Evolutionary conservation across 169 alveolate species (phyloP).

Genomic region (Cryptosporidium sp.): DNA sequence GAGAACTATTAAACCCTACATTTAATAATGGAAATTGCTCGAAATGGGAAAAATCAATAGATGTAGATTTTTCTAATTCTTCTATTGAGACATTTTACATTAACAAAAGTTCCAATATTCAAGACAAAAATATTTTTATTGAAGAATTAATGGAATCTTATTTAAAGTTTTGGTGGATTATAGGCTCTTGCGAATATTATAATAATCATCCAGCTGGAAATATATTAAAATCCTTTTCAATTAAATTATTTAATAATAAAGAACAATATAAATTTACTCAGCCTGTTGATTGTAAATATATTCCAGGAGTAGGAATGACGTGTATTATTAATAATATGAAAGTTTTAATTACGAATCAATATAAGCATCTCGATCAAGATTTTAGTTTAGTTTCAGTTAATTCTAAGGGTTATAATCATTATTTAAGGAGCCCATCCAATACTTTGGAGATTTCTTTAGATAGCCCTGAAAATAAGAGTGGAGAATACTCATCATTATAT

Average conservation of each 20-base stretch:
- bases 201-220: constrained; percentile 70
- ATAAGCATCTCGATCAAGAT: constrained; percentile 9
- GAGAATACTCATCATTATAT: neutral
- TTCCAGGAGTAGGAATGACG: constrained; percentile 61
- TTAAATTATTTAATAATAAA: neutral
- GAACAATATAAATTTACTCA: constrained; percentile 19
- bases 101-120: neutral
- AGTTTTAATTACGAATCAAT: constrained; percentile 33
- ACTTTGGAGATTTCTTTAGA: neutral
- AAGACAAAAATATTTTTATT: neutral
- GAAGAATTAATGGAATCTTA: constrained; percentile 11
- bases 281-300: constrained; percentile 28
- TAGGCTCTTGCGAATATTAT: constrained; percentile 52
- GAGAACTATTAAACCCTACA: neutral
- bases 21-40: neutral
- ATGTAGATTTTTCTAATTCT: neutral
- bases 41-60: neutral
- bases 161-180: constrained; percentile 72
- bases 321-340: constrained; percentile 32
- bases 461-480: constrained; percentile 9
- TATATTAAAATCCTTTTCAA: constrained; percentile 37
- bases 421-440: constrained; percentile 1
- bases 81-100: constrained; percentile 31
- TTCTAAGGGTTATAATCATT: constrained; percentile 8
- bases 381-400: constrained; percentile 8